Evolutionary conservation across 208 protist genomes (phyloP), one percentile per base, ranked within the genome.

Genomic region (Leishmania aethiopica): DNA sequence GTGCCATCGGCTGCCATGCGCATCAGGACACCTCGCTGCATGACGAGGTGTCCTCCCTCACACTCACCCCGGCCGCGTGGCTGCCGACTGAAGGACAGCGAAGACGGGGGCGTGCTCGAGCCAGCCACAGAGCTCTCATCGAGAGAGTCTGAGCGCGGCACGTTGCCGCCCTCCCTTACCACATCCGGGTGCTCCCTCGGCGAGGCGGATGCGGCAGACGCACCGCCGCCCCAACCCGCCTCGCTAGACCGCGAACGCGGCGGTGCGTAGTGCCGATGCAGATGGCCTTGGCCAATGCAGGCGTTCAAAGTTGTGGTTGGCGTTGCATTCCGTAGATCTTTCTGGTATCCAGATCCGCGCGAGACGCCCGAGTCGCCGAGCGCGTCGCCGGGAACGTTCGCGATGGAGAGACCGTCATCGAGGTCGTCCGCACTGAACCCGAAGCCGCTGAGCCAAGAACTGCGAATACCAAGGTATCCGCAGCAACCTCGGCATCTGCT

Each of bases 1-100:
- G 79, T 67, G 51, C 88, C 85, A 32, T 91, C 88, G 0, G 67
- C 28, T 0, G 80, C 81, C 47, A 89, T 79, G 47, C 81, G 81
- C 81, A 91, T 74, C 42, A 92, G 85, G 49, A 90, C 84, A 40
- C 89, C 89, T 13, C 81, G 86, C 45, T 87, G 86, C 89, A 92
- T 92, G n/a, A 92, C 83, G 71, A 89, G 86, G 11, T 85, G 84
- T 17, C 85, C 87, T 59, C 75, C 78, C 5, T 73, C 77, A 40
- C n/a, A 35, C 32, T 72, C n/a, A n/a, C 62, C 35, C 55, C 40
- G 40, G 60, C 62, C 15, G 74, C 62, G 22, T 60, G 64, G 37
- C 55, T 60, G 64, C 49, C 60, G 53, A 37, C 17, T 22, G 32
- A 80, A 69, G 7, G 84, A 72, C 37, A 84, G 40, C 11, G 80